Evolutionary conservation across 176 grass and related monocot species (phyloP), one percentile per base, ranked within the genome.

Genomic region (Pontederia crassipes): DNA sequence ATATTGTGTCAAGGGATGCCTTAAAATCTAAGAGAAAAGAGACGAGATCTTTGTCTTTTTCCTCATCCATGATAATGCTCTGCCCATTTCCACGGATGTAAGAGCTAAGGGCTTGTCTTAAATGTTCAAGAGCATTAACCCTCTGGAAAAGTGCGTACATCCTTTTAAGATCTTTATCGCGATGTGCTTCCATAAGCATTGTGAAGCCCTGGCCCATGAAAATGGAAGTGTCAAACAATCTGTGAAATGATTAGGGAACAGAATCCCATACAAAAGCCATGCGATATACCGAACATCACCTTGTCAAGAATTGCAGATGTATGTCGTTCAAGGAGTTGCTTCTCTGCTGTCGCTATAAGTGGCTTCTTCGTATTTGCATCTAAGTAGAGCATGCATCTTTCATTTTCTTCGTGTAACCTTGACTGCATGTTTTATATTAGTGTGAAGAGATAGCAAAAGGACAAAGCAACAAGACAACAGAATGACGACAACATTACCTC

Each of bases 321-420:
- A 75, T 98, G 94, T 9, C 45, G 79, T 60, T 86, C 84, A 18
- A 98, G 72, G 51, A 98, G 78, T 75, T 98, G 94, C 57, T 89
- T 98, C 76, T 98, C 94, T 65, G 84, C 84, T 71, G 85, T 81
- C 79, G 79, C 65, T 61, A 93, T 83, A 46, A 98, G 85, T 66
- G 84, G 74, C 61, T 86, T 98, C 82, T 61, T 93, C n/a, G 94
- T 98, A 74, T 85, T 89, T 64, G 77, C 62, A 71, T 98, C 94
- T 67, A 98, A 78, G 71, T 98, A 98, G 40, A 98, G 58, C 72
- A 98, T 85, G 59, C 88, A 93, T 77, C 88, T 98, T 76, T 98
- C 94, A 53, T 98, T 79, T 70, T 98, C 94, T 83, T 98, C 94
- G 66, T 98, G 84, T 81, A 98, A 92, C 79, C 94, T 86, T 69